Evolutionary conservation across 1,139 yeast species (phyloP), one percentile per base, ranked within the genome.

Genomic region (Blastobotrys petasosporus): DNA sequence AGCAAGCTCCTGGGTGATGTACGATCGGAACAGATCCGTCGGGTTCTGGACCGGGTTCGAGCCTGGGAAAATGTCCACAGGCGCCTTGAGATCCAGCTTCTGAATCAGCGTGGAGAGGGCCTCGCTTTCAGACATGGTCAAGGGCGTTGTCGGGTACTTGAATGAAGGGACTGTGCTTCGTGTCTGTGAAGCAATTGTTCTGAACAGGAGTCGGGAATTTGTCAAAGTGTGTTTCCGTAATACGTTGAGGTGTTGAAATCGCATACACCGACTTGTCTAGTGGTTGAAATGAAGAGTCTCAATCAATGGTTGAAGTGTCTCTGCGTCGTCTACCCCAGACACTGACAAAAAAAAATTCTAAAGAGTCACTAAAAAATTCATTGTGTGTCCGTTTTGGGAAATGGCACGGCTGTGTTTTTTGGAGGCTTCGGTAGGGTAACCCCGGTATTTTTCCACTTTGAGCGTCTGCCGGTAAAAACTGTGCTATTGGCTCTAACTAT

Each of bases 1-100:
- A 53, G 85, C 74, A 52, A 92, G 75, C 65, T 90, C 92, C 51
- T 77, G 76, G 42, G 96, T 72, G 63, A 94, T 86, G 68, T 86
- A 88, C 65, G 88, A 85, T 73, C 97, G 85, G 74, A 84, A 79
- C 37, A 86, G 73, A 61, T 88, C 97, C 53, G 81, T 77, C 4
- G 88, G 80, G 65, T 85, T 87, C 62, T 71, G 72, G 42, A 75
- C 77, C n/a, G 95, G 94, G 58, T 68, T 75, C 0, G 95, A 80
- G 37, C 74, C 76, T 35, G 72, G 72, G 50, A 61, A 64, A 4
- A 58, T 50, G 31, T 50, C 43, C 36, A 61, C 47, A 13, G 48
- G 38, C 10, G 41, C 50, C 20, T 55, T 58, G 37, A 66, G 51
- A 10, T 69, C 69, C 23, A 66, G 58, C 42, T 55, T 50, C 29